Evolutionary conservation across 371 early-diverging fungal genomes (phyloP).

Genomic region (Gilbertella persicaria): DNA sequence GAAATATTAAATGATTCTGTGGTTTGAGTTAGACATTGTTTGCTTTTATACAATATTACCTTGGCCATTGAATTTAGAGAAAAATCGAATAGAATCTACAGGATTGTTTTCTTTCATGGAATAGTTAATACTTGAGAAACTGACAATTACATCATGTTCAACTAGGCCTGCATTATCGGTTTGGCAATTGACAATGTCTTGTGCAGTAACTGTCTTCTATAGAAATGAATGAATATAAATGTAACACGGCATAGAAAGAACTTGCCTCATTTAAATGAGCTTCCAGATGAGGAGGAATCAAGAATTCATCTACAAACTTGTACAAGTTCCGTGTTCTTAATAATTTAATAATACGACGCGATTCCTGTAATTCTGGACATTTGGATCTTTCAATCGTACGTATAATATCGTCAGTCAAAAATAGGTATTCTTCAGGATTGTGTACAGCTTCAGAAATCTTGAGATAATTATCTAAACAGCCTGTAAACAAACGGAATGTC

Average conservation of each 20-base stretch:
- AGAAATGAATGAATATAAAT: not conserved
- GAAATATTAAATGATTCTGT: constrained; percentile 65
- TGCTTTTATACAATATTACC: constrained; percentile 28
- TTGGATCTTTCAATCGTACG: constrained; percentile 77
- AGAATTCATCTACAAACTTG: constrained; percentile 84
- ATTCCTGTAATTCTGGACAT: constrained; percentile 58
- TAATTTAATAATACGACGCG: constrained; percentile 72
- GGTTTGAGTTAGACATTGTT: not conserved
- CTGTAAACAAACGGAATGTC: not conserved
- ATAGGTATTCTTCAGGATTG: constrained; percentile 68
- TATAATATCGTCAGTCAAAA: constrained; percentile 88
- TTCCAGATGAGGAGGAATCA: constrained; percentile 66
- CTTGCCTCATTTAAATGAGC: constrained; percentile 46
- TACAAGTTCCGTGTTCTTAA: constrained; percentile 80
- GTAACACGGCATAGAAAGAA: too few species aligned
- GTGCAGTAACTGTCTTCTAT: constrained; percentile 51
- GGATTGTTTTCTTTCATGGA: constrained; percentile 87
- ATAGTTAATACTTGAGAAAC: constrained; percentile 73
- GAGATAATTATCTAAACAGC: constrained; percentile 57
- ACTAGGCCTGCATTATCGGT: constrained; percentile 53
- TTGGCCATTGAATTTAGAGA: constrained; percentile 63
- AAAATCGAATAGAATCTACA: constrained; percentile 82
- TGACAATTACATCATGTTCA: constrained; percentile 74
- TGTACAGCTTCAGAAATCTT: constrained; percentile 73
- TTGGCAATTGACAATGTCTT: constrained; percentile 62